Percentiles rank a stretch among this genome's conserved stretches.
phyloP scores from a whole-genome alignment of 345 rosid species.

The Eucalyptus cloeziana region DNA sequence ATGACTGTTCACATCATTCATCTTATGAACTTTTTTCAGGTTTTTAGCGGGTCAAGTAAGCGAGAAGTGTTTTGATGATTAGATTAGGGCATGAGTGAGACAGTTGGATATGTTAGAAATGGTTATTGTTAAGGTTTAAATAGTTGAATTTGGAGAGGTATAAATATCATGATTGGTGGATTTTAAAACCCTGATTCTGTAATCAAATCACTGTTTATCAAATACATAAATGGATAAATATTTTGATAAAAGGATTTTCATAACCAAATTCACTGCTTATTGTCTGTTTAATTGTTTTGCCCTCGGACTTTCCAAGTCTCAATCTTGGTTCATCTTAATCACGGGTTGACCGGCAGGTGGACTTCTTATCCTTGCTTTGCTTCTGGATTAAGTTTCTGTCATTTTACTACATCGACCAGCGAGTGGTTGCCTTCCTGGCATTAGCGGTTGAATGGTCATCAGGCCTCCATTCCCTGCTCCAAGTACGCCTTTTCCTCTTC shows the following conservation, averaged over 20 bases:
- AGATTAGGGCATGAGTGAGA: not conserved
- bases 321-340: not conserved
- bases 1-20: accelerated
- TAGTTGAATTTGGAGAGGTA: no score
- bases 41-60: no score
- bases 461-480: not conserved
- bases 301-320: not conserved
- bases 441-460: not conserved
- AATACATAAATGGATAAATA: no score
- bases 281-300: not conserved
- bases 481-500: not conserved
- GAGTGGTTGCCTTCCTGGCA: not conserved
- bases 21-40: no score
- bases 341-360: not conserved
- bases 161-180: no score
- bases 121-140: no score
- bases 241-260: accelerated
- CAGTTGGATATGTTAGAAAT: not conserved
- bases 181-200: not conserved
- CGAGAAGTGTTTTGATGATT: no score
- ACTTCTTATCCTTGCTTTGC: no score
- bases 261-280: not conserved
- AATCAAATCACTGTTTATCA: no score
- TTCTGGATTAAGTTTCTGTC: not conserved
- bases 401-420: not conserved